phyloP scores from a whole-genome alignment of 805 yeast species.

The Candida coleopterorum region DNA sequence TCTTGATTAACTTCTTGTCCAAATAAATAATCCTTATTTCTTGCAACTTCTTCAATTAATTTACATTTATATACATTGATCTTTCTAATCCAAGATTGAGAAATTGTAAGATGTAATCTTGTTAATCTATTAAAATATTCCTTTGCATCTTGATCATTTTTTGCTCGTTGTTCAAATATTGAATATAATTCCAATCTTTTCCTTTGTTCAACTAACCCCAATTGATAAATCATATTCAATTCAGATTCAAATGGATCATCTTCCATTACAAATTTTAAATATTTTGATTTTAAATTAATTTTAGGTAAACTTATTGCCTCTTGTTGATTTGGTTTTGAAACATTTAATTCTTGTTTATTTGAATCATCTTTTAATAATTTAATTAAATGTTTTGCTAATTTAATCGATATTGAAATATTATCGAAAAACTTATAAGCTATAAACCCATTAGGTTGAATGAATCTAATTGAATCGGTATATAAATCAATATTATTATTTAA shows the following conservation, averaged over 20 bases:
- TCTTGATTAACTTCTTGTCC: constrained; percentile 27
- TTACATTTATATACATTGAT: constrained; percentile 43
- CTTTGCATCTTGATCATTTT: constrained; percentile 9
- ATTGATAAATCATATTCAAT: constrained; percentile 36
- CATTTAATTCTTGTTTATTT: constrained; percentile 10
- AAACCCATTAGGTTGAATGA: constrained; percentile 36
- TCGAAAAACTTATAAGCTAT: constrained; percentile 36
- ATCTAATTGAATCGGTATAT: constrained; percentile 21
- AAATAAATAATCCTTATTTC: constrained; percentile 28
- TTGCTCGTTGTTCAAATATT: constrained; percentile 17
- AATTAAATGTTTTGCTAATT: constrained; percentile 30
- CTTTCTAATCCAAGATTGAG: constrained; percentile 68
- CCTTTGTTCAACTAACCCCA: constrained; percentile 36
- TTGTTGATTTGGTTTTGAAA: constrained; percentile 28
- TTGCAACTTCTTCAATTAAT: constrained; percentile 35
- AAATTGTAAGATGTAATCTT: constrained; percentile 41
- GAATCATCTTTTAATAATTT: constrained; percentile 17
- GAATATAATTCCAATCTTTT: constrained; percentile 29
- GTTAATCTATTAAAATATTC: constrained; percentile 23
- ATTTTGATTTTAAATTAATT: constrained; percentile 21
- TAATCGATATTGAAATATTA: constrained; percentile 29
- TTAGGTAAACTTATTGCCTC: constrained; percentile 24
- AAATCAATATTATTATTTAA: constrained; percentile 17
- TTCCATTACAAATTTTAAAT: constrained; percentile 32
- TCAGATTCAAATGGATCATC: constrained; percentile 43